Conservation (phyloP, 176 grass and related monocot species). For the Elaeis guineensis region DNA sequence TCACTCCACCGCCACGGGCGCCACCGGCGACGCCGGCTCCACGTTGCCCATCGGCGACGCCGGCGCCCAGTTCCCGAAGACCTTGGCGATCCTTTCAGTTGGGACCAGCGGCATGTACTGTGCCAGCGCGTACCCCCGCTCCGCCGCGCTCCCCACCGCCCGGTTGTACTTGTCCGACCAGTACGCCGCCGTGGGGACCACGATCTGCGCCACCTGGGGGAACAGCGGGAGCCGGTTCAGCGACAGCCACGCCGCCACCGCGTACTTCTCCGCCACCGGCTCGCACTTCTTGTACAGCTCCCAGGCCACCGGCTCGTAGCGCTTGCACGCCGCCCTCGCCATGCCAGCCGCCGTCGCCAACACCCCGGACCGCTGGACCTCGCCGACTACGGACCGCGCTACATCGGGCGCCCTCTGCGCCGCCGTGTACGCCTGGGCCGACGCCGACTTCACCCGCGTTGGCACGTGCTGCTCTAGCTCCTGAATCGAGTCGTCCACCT, state of each 20-base stretch:
- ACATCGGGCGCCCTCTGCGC: conserved; percentile 28
- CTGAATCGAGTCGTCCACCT: conserved; percentile 48
- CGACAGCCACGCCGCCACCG: conserved; percentile 54
- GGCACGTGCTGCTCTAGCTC: conserved; percentile 50
- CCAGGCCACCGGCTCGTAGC: conserved; percentile 36
- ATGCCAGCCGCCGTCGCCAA: conserved; percentile 12
- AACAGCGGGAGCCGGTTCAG: conserved; percentile 73
- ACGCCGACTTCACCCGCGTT: conserved; percentile 24
- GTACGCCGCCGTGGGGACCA: conserved; percentile 24
- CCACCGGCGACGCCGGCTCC: not conserved
- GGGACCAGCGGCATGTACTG: conserved; percentile 56
- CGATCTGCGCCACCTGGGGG: conserved; percentile 24
- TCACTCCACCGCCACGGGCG: not conserved
- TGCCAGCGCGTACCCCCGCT: conserved; percentile 13
- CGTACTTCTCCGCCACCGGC: conserved; percentile 58
- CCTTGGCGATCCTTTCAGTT: conserved; percentile 60
- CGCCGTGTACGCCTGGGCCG: conserved; percentile 22
- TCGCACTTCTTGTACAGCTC: conserved; percentile 54
- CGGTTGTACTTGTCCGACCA: conserved; percentile 75
- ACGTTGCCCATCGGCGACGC: not conserved
- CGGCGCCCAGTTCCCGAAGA: conserved; percentile 29
- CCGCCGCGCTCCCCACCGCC: conserved; percentile 21
- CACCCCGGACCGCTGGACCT: conserved; percentile 39
- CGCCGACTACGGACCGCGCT: conserved; percentile 31
- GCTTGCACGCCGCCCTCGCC: conserved; percentile 16